Evolutionary conservation across 2,329 filamentous ascomycete species (phyloP).

Genomic region (Aspergillus brasiliensis): DNA sequence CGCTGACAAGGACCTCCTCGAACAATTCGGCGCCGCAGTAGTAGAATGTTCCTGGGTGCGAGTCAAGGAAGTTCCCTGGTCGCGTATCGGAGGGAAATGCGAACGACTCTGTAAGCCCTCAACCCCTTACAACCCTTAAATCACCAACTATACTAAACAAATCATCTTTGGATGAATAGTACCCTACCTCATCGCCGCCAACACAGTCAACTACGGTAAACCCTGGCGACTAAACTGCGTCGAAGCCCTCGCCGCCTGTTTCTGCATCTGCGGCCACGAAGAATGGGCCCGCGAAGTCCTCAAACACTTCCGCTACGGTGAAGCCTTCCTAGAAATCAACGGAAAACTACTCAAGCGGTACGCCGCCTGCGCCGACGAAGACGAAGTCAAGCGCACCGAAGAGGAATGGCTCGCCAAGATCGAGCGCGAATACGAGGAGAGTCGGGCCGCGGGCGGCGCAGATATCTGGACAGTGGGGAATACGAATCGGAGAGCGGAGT

Average conservation of each 20-base stretch:
- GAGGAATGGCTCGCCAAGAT: conserved; percentile 86
- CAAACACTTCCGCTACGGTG: conserved; percentile 82
- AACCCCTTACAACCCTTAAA: too few species aligned
- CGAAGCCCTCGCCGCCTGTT: conserved; percentile 89
- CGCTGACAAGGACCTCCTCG: conserved; percentile 77
- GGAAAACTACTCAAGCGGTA: conserved; percentile 78
- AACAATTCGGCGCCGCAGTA: conserved; percentile 88
- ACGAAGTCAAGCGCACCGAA: conserved; percentile 79
- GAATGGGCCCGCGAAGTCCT: conserved; percentile 90
- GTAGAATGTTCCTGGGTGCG: conserved; percentile 98
- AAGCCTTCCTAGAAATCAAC: conserved; percentile 90
- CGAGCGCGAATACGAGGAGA: conserved; percentile 85
- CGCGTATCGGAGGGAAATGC: conserved; percentile 88
- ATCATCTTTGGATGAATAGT: conserved; percentile 46
- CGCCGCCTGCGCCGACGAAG: conserved; percentile 78
- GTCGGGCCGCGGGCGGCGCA: conserved; percentile 59
- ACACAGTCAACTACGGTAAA: conserved; percentile 95
- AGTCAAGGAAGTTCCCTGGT: conserved; percentile 87
- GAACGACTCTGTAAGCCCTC: conserved; percentile 65
- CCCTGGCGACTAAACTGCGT: conserved; percentile 95
- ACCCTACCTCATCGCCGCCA: conserved; percentile 94
- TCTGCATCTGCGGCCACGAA: conserved; percentile 84
- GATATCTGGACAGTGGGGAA: conserved; percentile 92
- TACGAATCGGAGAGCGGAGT: conserved; percentile 66
- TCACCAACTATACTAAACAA: not conserved